These are phyloP conservation scores for Sporothrix protearum DNA, from an alignment of 2,329 filamentous ascomycete genomes.

Conservation along the genomic window DNA sequence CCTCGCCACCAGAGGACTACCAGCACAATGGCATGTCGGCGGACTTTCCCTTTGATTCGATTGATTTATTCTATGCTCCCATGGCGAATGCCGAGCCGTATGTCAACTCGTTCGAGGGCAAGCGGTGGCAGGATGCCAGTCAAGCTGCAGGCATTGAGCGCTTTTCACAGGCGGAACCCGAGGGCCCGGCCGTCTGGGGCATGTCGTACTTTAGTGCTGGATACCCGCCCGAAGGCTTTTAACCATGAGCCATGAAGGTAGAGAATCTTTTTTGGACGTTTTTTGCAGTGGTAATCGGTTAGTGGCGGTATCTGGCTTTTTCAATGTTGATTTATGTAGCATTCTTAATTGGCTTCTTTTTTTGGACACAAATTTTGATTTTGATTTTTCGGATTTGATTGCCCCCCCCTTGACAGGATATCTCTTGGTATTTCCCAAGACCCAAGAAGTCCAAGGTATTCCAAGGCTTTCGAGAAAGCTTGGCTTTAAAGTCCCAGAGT, in stretches of 20 bases:
- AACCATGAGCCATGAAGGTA: not conserved
- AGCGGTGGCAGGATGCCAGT: slow-evolving; percentile 32
- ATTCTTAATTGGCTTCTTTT: not conserved
- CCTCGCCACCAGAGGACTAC: not conserved
- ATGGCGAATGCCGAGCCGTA: slow-evolving; percentile 27
- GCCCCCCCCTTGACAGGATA: not conserved
- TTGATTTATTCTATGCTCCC: slow-evolving; percentile 18
- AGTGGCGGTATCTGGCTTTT: not conserved
- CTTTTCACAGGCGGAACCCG: slow-evolving; percentile 31
- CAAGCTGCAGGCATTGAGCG: slow-evolving; percentile 31
- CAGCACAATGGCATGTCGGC: not conserved
- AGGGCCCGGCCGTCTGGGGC: not conserved
- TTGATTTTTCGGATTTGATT: not conserved
- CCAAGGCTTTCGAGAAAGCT: not conserved
- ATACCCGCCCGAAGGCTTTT: not conserved
- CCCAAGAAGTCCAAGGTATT: not conserved
- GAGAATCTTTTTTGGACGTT: not conserved
- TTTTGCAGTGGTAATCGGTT: not conserved
- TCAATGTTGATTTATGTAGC: too few species aligned
- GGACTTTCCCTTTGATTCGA: not conserved
- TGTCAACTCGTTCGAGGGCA: slow-evolving; percentile 29
- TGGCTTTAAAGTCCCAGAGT: not conserved
- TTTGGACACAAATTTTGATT: not conserved
- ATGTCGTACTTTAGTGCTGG: not conserved
- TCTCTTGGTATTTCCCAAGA: not conserved